phyloP scores from a whole-genome alignment of 2,329 filamentous ascomycete species.

The Intubia oerlemansii region DNA sequence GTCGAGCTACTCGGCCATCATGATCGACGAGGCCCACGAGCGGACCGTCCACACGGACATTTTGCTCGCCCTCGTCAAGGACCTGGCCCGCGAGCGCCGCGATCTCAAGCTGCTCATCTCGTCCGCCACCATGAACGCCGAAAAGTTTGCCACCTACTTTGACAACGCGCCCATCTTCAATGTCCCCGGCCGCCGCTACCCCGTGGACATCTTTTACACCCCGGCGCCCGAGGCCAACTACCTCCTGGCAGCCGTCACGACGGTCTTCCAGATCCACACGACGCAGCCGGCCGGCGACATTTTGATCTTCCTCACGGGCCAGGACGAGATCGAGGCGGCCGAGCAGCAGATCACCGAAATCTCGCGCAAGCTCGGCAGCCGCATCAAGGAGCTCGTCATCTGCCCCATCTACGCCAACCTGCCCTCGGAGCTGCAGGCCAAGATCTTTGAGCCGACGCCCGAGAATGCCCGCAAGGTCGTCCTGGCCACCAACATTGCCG shows the following conservation, averaged over 20 bases:
- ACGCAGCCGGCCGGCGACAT: slow-evolving; percentile 75
- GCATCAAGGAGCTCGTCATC: slow-evolving; percentile 71
- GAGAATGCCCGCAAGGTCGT: slow-evolving; percentile 75
- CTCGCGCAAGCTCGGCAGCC: slow-evolving; percentile 62
- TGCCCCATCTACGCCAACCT: slow-evolving; percentile 90
- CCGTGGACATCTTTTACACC: slow-evolving; percentile 82
- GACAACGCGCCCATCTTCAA: slow-evolving; percentile 88
- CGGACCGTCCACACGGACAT: slow-evolving; percentile 83
- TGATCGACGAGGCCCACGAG: slow-evolving; percentile 96
- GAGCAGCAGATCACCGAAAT: slow-evolving; percentile 73
- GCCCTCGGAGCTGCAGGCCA: slow-evolving; percentile 72
- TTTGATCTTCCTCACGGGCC: slow-evolving; percentile 81
- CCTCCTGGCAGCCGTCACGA: slow-evolving; percentile 74
- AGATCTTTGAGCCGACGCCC: slow-evolving; percentile 88
- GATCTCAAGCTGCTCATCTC: slow-evolving; percentile 84
- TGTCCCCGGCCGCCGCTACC: slow-evolving; percentile 72
- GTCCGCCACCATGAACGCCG: slow-evolving; percentile 83
- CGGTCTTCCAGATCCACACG: slow-evolving; percentile 86
- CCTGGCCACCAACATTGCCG: slow-evolving; percentile 88
- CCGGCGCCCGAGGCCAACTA: slow-evolving; percentile 87
- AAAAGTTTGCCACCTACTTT: slow-evolving; percentile 82
- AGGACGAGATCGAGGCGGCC: slow-evolving; percentile 86
- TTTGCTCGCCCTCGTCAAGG: slow-evolving; percentile 68
- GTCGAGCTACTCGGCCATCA: slow-evolving; percentile 62
- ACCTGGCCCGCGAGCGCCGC: slow-evolving; percentile 60